Base-by-base conservation (phyloP, 2,329 filamentous ascomycete species). In the Xylariaceae sp. region DNA sequence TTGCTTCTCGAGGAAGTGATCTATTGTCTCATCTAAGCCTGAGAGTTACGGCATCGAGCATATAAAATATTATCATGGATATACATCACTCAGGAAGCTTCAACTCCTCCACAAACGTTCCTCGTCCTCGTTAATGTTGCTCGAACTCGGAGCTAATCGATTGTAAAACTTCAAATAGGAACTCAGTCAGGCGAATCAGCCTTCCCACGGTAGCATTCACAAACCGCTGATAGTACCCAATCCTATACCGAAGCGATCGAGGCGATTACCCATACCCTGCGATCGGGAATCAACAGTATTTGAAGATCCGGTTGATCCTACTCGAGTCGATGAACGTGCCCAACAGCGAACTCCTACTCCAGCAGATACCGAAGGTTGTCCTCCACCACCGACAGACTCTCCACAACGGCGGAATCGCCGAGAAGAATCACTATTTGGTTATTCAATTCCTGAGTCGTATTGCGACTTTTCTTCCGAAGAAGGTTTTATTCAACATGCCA, bases 401-500 rank as follows among this genome's bases (percentile, higher is more conserved):
- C 63, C 53, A 27, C 63, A 41, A 57, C 64, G 42, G 54, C 42
- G 65, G 65, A 21, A 63, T 71, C 57, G 68, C 70, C 62, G 35
- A 33, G 53, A 54, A 33, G 57, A 65, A 37, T 57, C 57, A 15
- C 62, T 82, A 5, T 71, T 84, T 27, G 59, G 60, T 33, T 78
- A 82, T 59, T 79, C 78, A n/a, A 72, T 67, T 30, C 70, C 73
- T 61, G 67, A 72, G 32, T 65, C 73, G 16, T 70, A 74, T 24
- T 72, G 89, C 44, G 85, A 89, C 64, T 82, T 88, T 53, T 74
- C 75, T 18, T 81, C 77, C 21, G 71, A 78, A 46, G 75, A 81
- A 35, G 80, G 77, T 42, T 83, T 77, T 71, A 75, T 76, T 45
- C 79, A 86, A 64, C 78, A 76, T 30, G 78, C 73, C 2, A 79